phyloP scores from a whole-genome alignment of 2,329 filamentous ascomycete species.

The Coccinonectria pachysandricola region DNA sequence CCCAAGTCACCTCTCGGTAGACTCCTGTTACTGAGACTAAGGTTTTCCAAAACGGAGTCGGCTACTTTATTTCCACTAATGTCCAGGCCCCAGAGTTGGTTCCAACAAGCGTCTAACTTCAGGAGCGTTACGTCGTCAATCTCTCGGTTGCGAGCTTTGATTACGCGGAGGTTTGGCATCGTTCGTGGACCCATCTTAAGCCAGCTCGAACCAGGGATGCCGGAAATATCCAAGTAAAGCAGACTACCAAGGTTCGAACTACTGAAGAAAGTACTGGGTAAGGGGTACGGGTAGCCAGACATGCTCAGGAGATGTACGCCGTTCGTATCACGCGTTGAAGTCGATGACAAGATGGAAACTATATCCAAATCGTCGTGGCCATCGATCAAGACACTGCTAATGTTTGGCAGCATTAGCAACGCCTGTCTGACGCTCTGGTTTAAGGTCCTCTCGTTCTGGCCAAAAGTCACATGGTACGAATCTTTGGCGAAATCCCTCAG shows the following conservation, averaged over 20 bases:
- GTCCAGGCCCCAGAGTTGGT: conserved; percentile 47
- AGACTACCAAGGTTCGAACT: conserved; percentile 28
- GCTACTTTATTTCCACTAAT: conserved; percentile 41
- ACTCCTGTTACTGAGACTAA: too few species aligned
- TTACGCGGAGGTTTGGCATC: conserved; percentile 39
- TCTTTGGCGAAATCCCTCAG: conserved; percentile 32
- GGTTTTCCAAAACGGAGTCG: too few species aligned
- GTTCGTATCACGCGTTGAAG: too few species aligned
- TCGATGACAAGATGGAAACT: too few species aligned
- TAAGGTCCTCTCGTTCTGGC: conserved; percentile 24
- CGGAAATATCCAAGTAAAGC: conserved; percentile 44
- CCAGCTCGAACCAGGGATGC: conserved; percentile 33
- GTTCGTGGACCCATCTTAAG: too few species aligned
- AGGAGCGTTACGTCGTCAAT: conserved; percentile 30
- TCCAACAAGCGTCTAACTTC: conserved; percentile 24
- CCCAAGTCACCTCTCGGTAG: too few species aligned
- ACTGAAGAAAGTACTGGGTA: conserved; percentile 31
- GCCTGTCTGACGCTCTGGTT: conserved; percentile 30
- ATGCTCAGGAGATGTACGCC: conserved; percentile 36
- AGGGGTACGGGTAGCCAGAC: conserved; percentile 27
- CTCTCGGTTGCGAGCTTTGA: conserved; percentile 39
- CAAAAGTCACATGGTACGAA: conserved; percentile 31
- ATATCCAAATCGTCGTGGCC: conserved; percentile 36
- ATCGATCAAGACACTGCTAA: conserved; percentile 38
- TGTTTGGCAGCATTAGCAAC: conserved; percentile 29